A percentile compares a stretch with the other conserved stretches of the same genome.
Conservation (phyloP, 352 stramenopile species). For the Pythium folliculosum region DNA sequence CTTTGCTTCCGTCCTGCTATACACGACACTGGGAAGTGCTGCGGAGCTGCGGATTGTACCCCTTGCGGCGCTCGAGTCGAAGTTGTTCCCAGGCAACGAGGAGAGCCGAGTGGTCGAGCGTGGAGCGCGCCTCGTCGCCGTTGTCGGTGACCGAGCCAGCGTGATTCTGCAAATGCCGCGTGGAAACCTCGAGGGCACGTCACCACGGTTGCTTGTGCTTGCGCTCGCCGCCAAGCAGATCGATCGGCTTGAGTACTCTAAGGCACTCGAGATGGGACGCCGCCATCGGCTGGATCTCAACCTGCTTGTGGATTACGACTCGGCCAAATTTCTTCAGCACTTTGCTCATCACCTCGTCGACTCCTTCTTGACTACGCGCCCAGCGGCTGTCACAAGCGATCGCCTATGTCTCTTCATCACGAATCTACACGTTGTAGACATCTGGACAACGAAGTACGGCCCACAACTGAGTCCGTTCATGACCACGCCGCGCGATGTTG, state of each 20-base stretch:
- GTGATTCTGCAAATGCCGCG: slow-evolving; percentile 77
- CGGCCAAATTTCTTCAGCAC: slow-evolving; percentile 39
- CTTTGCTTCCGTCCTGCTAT: slow-evolving; percentile 48
- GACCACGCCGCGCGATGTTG: neutral
- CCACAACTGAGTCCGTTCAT: slow-evolving; percentile 40
- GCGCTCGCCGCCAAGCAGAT: slow-evolving; percentile 48
- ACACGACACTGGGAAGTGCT: slow-evolving; percentile 63
- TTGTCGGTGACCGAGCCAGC: slow-evolving; percentile 48
- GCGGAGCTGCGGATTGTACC: slow-evolving; percentile 57
- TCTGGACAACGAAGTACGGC: slow-evolving; percentile 73
- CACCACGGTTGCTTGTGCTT: slow-evolving; percentile 63
- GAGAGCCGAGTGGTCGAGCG: slow-evolving; percentile 58
- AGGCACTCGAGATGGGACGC: slow-evolving; percentile 69
- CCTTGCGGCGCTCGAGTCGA: slow-evolving; percentile 28
- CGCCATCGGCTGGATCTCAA: slow-evolving; percentile 81
- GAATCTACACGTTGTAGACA: slow-evolving; percentile 64
- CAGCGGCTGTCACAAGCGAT: slow-evolving; percentile 50
- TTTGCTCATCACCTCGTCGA: slow-evolving; percentile 38
- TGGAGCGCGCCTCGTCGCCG: slow-evolving; percentile 60
- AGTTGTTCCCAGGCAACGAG: slow-evolving; percentile 11
- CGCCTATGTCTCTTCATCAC: slow-evolving; percentile 76
- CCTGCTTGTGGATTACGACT: slow-evolving; percentile 68
- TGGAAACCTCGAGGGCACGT: slow-evolving; percentile 73
- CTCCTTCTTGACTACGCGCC: slow-evolving; percentile 32
- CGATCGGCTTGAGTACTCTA: slow-evolving; percentile 37